Evolutionary conservation across 495 filamentous ascomycete genomes (phyloP), one percentile per base, ranked within the genome.

Genomic region (Neurospora sp.): DNA sequence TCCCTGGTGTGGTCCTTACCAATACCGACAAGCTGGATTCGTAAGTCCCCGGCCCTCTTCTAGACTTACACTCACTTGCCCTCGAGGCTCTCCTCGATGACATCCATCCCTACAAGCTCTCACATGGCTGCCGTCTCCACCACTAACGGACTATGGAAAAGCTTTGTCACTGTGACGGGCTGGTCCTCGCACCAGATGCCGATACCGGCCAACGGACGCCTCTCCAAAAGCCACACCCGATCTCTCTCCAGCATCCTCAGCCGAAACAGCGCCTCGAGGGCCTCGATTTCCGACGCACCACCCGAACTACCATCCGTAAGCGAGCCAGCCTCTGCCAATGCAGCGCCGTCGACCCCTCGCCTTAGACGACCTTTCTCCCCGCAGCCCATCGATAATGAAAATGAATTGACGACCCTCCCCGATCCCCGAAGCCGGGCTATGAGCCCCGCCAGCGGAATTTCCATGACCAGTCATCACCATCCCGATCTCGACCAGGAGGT

Each of bases 401-500:
- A 82, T 69, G 84, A 85, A 61, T 75, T 85, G 72, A 86, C 82
- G 73, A 86, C 85, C 1, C 78, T 86, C 59, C 85, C 85, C 65
- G 85, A 86, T 70, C 85, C 85, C 18, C 79, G 85, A 70, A 85
- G 78, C 72, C 80, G 84, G 48, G 80, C 78, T 18, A 77, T 80
- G 76, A 83, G 78, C 70, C 81, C 83, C 40, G 73, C 80, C 1
- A 72, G 76, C 37, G 75, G 73, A 38, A 74, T 77, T 9, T 70
- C 72, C 45, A 73, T 77, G 72, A 61, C 70, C 40, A 76, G 71
- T 10, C 76, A 78, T 8, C 82, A 80, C 69, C 91, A 94, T 75
- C 92, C 93, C 22, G 93, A 95, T 77, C 85, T 97, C 65, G 93
- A 91, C 79, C 88, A 90, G 71, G 96, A 99, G 81, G 94, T 98